phyloP scores from a whole-genome alignment of 768 basidiomycete genomes.

The Clitopilus hobsonii region DNA sequence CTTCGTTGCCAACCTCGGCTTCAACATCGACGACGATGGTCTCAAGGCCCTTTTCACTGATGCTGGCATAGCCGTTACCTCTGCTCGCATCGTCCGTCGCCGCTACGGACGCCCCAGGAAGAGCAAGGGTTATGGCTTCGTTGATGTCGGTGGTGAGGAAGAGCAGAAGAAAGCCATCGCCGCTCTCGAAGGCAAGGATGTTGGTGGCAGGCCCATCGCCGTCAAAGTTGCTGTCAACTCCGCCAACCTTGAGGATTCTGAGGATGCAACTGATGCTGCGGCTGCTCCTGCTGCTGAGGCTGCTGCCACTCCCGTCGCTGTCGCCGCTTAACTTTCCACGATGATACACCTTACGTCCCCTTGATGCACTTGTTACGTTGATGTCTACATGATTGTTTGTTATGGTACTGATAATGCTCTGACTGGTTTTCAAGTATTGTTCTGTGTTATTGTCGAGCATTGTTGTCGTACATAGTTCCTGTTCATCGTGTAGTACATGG shows the following conservation, averaged over 20 bases:
- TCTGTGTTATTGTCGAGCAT: not conserved
- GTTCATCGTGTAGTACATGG: not conserved
- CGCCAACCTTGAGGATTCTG: conserved; percentile 53
- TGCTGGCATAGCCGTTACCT: conserved; percentile 74
- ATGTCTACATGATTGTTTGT: conserved; percentile 20
- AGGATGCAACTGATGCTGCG: conserved; percentile 27
- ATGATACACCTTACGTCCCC: conserved; percentile 13
- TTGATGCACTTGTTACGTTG: conserved; percentile 28
- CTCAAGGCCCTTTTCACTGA: conserved; percentile 82
- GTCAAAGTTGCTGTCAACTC: conserved; percentile 96
- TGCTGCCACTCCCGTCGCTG: conserved; percentile 18
- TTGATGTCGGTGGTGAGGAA: conserved; percentile 86
- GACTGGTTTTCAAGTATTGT: conserved; percentile 3
- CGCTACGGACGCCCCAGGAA: conserved; percentile 80
- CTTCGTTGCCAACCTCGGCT: conserved; percentile 97
- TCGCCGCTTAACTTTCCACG: conserved; percentile 20
- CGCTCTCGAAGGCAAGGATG: conserved; percentile 80
- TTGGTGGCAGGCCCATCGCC: conserved; percentile 80
- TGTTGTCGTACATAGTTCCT: not conserved
- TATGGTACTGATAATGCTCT: conserved; percentile 13
- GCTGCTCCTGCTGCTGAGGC: conserved; percentile 24
- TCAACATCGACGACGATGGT: conserved; percentile 83
- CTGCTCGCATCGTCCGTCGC: conserved; percentile 86
- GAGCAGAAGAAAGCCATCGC: conserved; percentile 91
- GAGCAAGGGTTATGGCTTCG: conserved; percentile 97